A percentile compares a stretch with the other conserved stretches of the same genome.
phyloP scores from a whole-genome alignment of 176 grass and related monocot species.

The Luzula sylvatica region DNA sequence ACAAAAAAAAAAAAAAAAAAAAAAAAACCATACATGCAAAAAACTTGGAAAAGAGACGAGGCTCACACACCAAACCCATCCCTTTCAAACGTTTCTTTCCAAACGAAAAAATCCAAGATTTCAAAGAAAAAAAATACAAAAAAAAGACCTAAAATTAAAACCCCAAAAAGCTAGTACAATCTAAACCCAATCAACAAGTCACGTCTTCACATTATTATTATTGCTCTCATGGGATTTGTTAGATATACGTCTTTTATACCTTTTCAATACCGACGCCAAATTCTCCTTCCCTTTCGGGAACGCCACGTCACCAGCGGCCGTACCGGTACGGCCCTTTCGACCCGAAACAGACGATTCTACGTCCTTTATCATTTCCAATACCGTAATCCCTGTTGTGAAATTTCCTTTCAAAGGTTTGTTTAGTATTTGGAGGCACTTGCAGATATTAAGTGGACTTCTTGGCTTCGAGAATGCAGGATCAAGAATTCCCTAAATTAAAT shows the following conservation, averaged over 20 bases:
- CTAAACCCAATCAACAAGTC: neutral
- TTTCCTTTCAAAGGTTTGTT: constrained; percentile 23
- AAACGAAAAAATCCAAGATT: constrained; percentile 71
- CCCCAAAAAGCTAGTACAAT: constrained; percentile 28
- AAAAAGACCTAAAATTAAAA: constrained; percentile 25
- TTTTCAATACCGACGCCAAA: constrained; percentile 91
- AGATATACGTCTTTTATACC: constrained; percentile 75
- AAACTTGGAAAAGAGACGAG: too few species aligned
- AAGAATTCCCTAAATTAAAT: constrained; percentile 60
- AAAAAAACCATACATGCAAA: too few species aligned
- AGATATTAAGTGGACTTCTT: constrained; percentile 27
- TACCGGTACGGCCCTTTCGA: constrained; percentile 86
- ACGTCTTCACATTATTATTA: neutral
- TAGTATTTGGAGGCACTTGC: constrained; percentile 40
- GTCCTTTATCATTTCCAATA: constrained; percentile 80
- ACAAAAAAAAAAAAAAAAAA: too few species aligned
- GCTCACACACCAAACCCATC: too few species aligned
- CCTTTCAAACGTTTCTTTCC: constrained; percentile 29
- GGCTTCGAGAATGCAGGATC: constrained; percentile 80
- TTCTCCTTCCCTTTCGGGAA: constrained; percentile 99
- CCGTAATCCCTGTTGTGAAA: constrained; percentile 51
- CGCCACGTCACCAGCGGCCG: constrained; percentile 81
- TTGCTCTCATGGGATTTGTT: constrained; percentile 40
- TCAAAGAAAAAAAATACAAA: constrained; percentile 1
- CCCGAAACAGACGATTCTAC: constrained; percentile 61